Conservation (phyloP, 176 grass and related monocot genomes). For the Zoysia pacifica region DNA sequence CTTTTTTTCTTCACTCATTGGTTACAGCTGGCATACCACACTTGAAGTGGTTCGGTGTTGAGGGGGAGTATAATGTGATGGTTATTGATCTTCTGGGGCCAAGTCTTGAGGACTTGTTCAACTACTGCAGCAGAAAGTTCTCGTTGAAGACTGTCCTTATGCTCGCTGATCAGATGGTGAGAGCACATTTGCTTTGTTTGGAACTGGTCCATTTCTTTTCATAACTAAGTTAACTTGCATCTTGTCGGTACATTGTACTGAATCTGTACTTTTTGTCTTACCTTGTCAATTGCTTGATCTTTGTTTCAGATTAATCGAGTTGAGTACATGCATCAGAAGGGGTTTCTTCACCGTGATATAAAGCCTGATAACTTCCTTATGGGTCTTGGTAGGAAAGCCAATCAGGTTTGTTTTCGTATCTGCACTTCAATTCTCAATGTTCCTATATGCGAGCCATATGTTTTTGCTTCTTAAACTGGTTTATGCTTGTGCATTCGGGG, state of each 20-base stretch:
- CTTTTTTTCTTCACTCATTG: slow-evolving; percentile 5
- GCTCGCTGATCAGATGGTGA: slow-evolving; percentile 86
- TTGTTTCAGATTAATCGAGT: slow-evolving; percentile 61
- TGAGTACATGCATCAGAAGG: slow-evolving; percentile 80
- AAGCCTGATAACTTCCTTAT: slow-evolving; percentile 87
- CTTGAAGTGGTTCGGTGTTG: slow-evolving; percentile 75
- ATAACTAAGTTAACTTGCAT: neutral
- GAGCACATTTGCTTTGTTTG: neutral
- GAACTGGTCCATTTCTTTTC: neutral
- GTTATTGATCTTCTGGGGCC: slow-evolving; percentile 85
- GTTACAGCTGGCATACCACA: slow-evolving; percentile 68
- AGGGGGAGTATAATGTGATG: slow-evolving; percentile 88
- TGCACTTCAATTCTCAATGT: neutral
- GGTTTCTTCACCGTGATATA: slow-evolving; percentile 83
- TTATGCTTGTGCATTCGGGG: neutral
- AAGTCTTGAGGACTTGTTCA: slow-evolving; percentile 81
- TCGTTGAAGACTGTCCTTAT: slow-evolving; percentile 78
- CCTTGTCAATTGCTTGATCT: neutral
- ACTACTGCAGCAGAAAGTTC: slow-evolving; percentile 79
- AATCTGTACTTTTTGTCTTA: neutral
- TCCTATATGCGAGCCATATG: neutral
- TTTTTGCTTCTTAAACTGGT: neutral
- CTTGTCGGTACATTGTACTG: neutral
- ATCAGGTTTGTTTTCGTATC: slow-evolving; percentile 58
- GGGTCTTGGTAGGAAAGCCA: slow-evolving; percentile 78